Percentiles rank a stretch among this genome's conserved stretches.
phyloP scores from a whole-genome alignment of 352 stramenopile species.

The Globisporangium barbulae region DNA sequence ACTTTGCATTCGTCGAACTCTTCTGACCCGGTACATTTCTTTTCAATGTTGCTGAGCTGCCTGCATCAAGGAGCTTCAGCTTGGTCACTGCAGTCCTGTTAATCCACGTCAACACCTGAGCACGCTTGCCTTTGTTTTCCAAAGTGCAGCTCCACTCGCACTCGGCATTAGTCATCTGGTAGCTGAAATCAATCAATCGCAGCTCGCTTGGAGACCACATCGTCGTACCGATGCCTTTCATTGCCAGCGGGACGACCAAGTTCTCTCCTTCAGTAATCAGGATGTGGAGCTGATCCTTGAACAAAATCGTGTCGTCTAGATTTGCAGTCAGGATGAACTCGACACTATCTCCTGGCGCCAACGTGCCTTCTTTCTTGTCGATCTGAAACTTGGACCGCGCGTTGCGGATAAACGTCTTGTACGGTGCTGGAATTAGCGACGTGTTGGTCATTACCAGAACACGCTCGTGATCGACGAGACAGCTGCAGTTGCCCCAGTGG shows the following conservation, averaged over 20 bases:
- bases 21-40: slow-evolving; percentile 20
- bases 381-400: slow-evolving; percentile 91
- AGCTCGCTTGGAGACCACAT: slow-evolving; percentile 92
- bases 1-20: slow-evolving; percentile 24
- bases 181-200: slow-evolving; percentile 86
- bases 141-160: slow-evolving; percentile 93
- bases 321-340: slow-evolving; percentile 85
- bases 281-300: slow-evolving; percentile 94
- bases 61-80: slow-evolving; percentile 28
- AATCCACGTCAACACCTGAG: slow-evolving; percentile 90
- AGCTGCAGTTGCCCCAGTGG: slow-evolving; percentile 90
- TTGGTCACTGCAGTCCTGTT: slow-evolving; percentile 68
- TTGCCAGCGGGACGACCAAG: slow-evolving; percentile 83
- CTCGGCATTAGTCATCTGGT: slow-evolving; percentile 88
- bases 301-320: slow-evolving; percentile 90
- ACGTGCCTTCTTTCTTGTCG: slow-evolving; percentile 83
- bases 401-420: slow-evolving; percentile 93
- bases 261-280: slow-evolving; percentile 91
- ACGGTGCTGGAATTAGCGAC: slow-evolving; percentile 88
- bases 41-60: slow-evolving; percentile 1
- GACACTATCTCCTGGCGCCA: slow-evolving; percentile 75
- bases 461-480: slow-evolving; percentile 78
- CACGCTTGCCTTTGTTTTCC: slow-evolving; percentile 93
- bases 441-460: slow-evolving; percentile 85
- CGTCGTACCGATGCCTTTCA: slow-evolving; percentile 92